Percentiles rank a stretch among this genome's conserved stretches.
Evolutionary conservation across 306 rosid species (phyloP).

Genomic region (Cucumis cinereus): DNA sequence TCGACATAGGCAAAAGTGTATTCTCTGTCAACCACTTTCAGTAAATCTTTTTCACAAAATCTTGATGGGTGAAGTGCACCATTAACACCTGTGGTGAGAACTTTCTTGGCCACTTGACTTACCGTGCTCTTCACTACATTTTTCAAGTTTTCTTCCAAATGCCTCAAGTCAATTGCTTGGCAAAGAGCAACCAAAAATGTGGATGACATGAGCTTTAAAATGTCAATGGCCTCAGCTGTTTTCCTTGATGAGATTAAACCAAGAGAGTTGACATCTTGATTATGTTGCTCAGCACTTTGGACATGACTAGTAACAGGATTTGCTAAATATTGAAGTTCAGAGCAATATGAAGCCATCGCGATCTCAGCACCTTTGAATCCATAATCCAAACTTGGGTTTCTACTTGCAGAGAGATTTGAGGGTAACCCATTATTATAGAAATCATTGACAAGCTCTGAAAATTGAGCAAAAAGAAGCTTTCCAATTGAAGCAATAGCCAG

Average conservation of each 20-base stretch:
- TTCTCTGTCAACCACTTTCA: conserved; percentile 71
- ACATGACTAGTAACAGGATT: conserved; percentile 87
- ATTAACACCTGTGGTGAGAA: conserved; percentile 44
- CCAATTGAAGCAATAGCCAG: conserved; percentile 80
- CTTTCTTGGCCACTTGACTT: conserved; percentile 66
- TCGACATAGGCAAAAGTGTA: conserved; percentile 51
- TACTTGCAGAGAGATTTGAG: conserved; percentile 61
- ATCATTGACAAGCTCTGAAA: conserved; percentile 84
- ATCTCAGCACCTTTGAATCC: conserved; percentile 89
- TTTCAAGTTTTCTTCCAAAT: conserved; percentile 80
- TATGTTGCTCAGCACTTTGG: conserved; percentile 88
- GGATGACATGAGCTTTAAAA: conserved; percentile 72
- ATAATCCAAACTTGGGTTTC: conserved; percentile 83
- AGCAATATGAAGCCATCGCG: conserved; percentile 93
- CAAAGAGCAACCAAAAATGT: conserved; percentile 69
- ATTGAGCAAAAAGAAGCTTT: conserved; percentile 84
- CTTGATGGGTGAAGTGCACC: conserved; percentile 83
- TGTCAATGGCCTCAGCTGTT: conserved; percentile 63
- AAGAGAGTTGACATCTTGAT: conserved; percentile 85
- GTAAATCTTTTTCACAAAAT: conserved; percentile 69
- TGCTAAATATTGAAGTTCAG: conserved; percentile 70
- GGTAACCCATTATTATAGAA: conserved; percentile 80
- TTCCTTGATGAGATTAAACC: conserved; percentile 77
- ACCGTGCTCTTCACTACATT: conserved; percentile 48
- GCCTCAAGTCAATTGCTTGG: conserved; percentile 84